Conservation (phyloP, 2,329 filamentous ascomycete genomes). For the Podosphaera xanthii region DNA sequence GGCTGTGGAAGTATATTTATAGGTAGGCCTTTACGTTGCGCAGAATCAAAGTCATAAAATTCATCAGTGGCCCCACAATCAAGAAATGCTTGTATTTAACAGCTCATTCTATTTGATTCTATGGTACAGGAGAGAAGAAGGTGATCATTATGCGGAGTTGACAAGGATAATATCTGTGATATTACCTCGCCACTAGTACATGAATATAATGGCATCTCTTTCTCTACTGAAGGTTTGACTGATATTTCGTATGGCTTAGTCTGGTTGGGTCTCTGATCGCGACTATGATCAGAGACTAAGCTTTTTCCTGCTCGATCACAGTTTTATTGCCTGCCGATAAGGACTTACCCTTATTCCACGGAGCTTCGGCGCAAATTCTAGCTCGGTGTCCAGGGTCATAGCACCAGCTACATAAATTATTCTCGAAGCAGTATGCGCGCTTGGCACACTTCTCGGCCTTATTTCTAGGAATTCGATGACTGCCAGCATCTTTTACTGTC, state of each 20-base stretch:
- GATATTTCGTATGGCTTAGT: not conserved
- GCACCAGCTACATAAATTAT: not conserved
- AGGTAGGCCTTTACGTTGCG: not conserved
- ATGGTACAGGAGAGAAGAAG: not conserved
- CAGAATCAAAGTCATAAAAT: slow-evolving; percentile 1
- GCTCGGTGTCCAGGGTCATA: not conserved
- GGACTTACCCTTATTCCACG: not conserved
- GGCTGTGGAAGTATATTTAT: not conserved
- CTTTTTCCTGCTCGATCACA: not conserved
- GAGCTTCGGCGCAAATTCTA: not conserved
- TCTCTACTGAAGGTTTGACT: not conserved
- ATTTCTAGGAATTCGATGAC: not conserved
- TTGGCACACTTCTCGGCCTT: not conserved
- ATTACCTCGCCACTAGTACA: not conserved
- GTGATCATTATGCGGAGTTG: not conserved
- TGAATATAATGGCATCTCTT: not conserved
- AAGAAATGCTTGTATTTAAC: not conserved
- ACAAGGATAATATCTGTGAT: slow-evolving; percentile 1
- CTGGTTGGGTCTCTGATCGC: not conserved
- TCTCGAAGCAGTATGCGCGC: not conserved
- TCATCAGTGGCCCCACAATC: not conserved
- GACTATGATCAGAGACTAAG: not conserved
- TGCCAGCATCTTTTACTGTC: not conserved
- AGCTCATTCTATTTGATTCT: not conserved
- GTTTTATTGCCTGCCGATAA: not conserved